Conservation (phyloP, 2,329 filamentous ascomycete species). For the Penicillium sp. region DNA sequence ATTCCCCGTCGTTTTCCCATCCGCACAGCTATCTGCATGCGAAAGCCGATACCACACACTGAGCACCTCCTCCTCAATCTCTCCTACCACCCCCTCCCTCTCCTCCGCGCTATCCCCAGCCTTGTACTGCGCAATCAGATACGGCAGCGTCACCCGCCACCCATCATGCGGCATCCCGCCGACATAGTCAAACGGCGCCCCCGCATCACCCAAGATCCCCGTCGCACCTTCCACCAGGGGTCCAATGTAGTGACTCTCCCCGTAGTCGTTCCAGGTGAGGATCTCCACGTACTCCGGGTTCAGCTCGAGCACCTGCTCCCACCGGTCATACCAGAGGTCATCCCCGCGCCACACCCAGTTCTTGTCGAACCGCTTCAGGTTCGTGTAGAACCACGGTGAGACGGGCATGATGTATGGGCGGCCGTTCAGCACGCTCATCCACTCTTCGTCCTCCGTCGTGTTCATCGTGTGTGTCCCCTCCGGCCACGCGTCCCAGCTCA, state of each 20-base stretch:
- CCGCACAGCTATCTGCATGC: constrained; percentile 25
- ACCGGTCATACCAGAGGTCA: constrained; percentile 64
- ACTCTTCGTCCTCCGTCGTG: constrained; percentile 45
- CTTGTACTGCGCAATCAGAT: constrained; percentile 43
- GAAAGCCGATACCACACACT: constrained; percentile 36
- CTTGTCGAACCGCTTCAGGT: constrained; percentile 61
- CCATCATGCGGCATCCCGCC: constrained; percentile 36
- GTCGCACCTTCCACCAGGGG: constrained; percentile 53
- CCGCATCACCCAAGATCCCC: constrained; percentile 33
- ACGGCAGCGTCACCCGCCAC: constrained; percentile 40
- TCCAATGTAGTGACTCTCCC: constrained; percentile 65
- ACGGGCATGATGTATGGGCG: constrained; percentile 60
- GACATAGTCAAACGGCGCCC: constrained; percentile 48
- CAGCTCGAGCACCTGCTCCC: constrained; percentile 58
- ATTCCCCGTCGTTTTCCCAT: constrained; percentile 36
- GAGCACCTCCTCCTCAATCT: constrained; percentile 30
- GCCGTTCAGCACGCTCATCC: constrained; percentile 38
- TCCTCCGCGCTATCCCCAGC: constrained; percentile 10
- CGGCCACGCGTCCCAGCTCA: constrained; percentile 53
- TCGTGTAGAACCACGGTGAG: constrained; percentile 63
- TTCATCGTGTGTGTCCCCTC: constrained; percentile 42
- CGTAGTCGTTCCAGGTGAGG: constrained; percentile 66
- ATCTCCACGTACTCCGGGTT: constrained; percentile 60
- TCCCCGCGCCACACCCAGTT: constrained; percentile 69
- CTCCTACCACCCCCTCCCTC: constrained; percentile 23